Evolutionary conservation across 495 filamentous ascomycete genomes (phyloP), one percentile per base, ranked within the genome.

Genomic region (Neohortaea acidophila): DNA sequence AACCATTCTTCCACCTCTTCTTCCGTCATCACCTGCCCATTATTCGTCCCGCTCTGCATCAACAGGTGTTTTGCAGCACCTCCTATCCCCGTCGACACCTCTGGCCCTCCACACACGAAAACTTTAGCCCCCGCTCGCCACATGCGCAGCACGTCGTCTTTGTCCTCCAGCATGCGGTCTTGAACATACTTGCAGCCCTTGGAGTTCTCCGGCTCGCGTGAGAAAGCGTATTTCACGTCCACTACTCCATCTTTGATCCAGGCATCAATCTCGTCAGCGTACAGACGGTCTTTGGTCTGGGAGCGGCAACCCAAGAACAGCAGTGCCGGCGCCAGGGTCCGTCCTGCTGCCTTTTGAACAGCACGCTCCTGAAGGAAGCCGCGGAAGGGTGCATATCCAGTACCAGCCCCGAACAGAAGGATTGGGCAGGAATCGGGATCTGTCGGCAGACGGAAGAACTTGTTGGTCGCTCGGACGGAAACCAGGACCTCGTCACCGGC

Each of bases 371-470:
- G 46, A 33, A 56, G 44, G 45, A 59, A 59, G 35, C 39, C 55
- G 11, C 51, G 51, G 48, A 58, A 54, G 12, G 55, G 55, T 10
- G 55, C 55, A 26, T 56, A 24, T 7, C 55, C 55, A 15, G 51
- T 55, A 21, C 55, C 53, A 2, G 53, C 51, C 4, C 45, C 43
- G 30, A 55, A 29, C 40, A 52, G 44, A 14, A 59, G 72, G 44
- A 84, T 59, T 0, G 81, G 81, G n/a, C n/a, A n/a, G 0, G 69
- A 68, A 31, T 67, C 65, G 7, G 69, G 54, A 47, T 75, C 70
- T 4, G 53, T 40, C 0, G 79, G 79, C 0, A 79, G 68, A 38
- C 77, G 75, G 67, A 87, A 87, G 15, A 67, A 64, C 0, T 67
- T 58, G 48, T 78, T 64, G 0, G 61, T 66, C 0, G 64, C 46